These are phyloP conservation scores for Thinopyrum elongatum DNA, from an alignment of 176 grass and related monocot genomes.

Conservation along the genomic window DNA sequence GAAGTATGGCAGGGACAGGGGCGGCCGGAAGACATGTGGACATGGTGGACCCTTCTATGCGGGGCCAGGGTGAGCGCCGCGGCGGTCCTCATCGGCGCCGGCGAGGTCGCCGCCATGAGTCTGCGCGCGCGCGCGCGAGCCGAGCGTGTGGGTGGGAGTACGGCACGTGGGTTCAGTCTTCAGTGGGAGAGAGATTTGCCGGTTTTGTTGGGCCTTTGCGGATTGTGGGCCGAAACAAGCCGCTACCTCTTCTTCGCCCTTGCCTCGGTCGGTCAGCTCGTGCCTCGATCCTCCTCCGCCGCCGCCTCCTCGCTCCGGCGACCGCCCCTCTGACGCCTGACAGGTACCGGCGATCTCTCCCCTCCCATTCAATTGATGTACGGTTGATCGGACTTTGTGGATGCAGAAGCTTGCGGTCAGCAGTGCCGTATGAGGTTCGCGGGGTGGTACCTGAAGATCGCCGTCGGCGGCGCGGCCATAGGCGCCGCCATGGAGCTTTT, in stretches of 20 bases:
- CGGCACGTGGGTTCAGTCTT: not conserved
- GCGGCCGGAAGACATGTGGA: not conserved
- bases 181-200: not conserved
- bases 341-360: not conserved
- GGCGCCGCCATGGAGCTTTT: constrained; percentile 89
- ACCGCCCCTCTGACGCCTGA: too few species aligned
- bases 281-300: not conserved
- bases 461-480: constrained; percentile 51
- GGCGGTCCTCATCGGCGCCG: constrained; percentile 30
- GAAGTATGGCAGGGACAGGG: not conserved
- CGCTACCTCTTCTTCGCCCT: not conserved
- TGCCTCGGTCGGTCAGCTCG: not conserved
- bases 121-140: not conserved
- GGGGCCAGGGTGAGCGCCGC: not conserved
- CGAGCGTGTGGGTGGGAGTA: constrained; percentile 22
- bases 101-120: constrained; percentile 30
- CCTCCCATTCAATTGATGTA: not conserved
- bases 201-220: constrained; percentile 12
- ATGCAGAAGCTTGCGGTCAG: not conserved
- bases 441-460: constrained; percentile 90
- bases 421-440: constrained; percentile 53
- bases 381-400: not conserved
- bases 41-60: not conserved
- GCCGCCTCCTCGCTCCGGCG: not conserved
- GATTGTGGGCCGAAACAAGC: not conserved